phyloP scores from a whole-genome alignment of 768 basidiomycete species.

The Amanita pallidorosea region DNA sequence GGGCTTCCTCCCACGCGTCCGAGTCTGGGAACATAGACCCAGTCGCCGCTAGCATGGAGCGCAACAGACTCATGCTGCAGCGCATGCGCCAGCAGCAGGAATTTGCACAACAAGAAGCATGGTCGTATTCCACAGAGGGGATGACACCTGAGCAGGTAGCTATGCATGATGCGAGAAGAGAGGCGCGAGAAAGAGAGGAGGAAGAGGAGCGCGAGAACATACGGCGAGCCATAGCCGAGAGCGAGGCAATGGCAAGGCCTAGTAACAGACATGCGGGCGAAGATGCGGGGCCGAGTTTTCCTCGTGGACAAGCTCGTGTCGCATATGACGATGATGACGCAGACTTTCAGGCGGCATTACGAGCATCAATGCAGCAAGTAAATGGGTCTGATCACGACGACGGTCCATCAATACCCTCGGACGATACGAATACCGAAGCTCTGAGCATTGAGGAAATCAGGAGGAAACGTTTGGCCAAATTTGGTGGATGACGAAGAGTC shows the following conservation, averaged over 20 bases:
- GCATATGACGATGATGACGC: constrained; percentile 84
- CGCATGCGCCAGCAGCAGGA: constrained; percentile 60
- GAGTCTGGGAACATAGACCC: constrained; percentile 34
- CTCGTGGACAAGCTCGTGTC: constrained; percentile 17
- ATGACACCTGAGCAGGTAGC: constrained; percentile 20
- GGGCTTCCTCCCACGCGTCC: constrained; percentile 1
- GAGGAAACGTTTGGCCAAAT: constrained; percentile 49
- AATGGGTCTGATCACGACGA: constrained; percentile 17
- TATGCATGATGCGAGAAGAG: constrained; percentile 21
- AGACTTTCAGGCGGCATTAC: constrained; percentile 79
- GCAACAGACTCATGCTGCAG: constrained; percentile 48
- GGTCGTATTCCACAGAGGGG: constrained; percentile 23
- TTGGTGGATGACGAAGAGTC: constrained; percentile 28
- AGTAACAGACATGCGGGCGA: neutral
- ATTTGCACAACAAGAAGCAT: constrained; percentile 49
- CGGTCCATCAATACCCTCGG: constrained; percentile 22
- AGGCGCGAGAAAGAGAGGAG: constrained; percentile 20
- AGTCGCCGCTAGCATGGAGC: constrained; percentile 56
- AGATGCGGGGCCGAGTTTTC: neutral
- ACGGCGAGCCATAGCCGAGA: constrained; percentile 50
- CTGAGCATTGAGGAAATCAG: constrained; percentile 59
- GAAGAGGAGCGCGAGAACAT: constrained; percentile 53
- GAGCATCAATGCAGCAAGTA: constrained; percentile 63
- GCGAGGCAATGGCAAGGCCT: constrained; percentile 31
- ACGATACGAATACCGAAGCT: constrained; percentile 23